phyloP scores from a whole-genome alignment of 768 basidiomycete species.

The Boletus sp. region DNA sequence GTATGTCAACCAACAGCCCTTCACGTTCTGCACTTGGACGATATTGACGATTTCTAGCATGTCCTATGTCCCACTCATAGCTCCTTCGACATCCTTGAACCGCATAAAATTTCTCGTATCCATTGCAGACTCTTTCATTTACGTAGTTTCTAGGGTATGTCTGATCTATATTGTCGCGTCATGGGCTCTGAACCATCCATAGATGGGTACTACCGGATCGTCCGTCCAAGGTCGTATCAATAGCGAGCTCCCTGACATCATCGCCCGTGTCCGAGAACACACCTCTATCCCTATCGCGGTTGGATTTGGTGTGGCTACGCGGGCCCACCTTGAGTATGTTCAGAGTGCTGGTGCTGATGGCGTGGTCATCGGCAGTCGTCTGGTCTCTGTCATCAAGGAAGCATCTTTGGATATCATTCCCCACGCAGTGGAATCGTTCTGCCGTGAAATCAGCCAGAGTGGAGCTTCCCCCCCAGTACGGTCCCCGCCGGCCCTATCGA shows the following conservation, averaged over 20 bases:
- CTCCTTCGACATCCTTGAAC: conserved; percentile 84
- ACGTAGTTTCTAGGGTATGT: conserved; percentile 91
- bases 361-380: conserved; percentile 87
- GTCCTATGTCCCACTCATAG: conserved; percentile 93
- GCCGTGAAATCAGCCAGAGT: conserved; percentile 58
- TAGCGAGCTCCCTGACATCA: conserved; percentile 73
- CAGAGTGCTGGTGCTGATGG: conserved; percentile 89
- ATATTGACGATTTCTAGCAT: conserved; percentile 48
- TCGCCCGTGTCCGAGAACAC: conserved; percentile 76
- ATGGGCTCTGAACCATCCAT: conserved; percentile 13
- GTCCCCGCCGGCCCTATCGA: neutral
- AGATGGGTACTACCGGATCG: conserved; percentile 99
- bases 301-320: conserved; percentile 93
- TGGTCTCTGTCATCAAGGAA: conserved; percentile 77
- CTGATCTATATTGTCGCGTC: neutral
- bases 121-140: conserved; percentile 97
- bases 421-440: conserved; percentile 65
- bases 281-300: conserved; percentile 86
- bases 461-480: conserved; percentile 25
- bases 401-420: conserved; percentile 48
- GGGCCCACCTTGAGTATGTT: conserved; percentile 83
- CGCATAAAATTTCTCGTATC: conserved; percentile 88
- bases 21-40: neutral
- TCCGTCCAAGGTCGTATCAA: conserved; percentile 72
- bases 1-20: conserved; percentile 45